These are phyloP conservation scores for Colletotrichum scovillei DNA, from an alignment of 2,329 filamentous ascomycete genomes.

Conservation along the genomic window DNA sequence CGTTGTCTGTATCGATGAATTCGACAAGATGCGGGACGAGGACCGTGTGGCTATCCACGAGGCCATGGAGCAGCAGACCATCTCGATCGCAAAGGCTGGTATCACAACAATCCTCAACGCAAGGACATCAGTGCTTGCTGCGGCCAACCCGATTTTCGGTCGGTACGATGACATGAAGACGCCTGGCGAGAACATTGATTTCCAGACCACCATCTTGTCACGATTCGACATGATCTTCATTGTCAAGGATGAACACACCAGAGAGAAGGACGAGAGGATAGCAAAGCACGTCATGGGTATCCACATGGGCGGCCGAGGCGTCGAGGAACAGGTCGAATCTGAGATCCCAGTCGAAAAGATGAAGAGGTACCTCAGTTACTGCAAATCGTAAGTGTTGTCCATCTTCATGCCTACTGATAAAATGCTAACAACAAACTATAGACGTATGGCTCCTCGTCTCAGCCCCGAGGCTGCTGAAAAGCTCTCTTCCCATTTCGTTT, in stretches of 20 bases:
- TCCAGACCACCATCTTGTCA: constrained; percentile 97
- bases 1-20: constrained; percentile 98
- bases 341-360: constrained; percentile 97
- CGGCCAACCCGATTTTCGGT: constrained; percentile 97
- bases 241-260: constrained; percentile 93
- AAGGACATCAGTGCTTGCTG: constrained; percentile 92
- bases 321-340: constrained; percentile 84
- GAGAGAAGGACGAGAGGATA: constrained; percentile 90
- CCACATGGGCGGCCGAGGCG: constrained; percentile 89
- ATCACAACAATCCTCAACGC: constrained; percentile 99
- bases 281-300: constrained; percentile 98
- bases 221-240: constrained; percentile 99
- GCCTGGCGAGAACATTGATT: constrained; percentile 98
- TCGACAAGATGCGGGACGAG: constrained; percentile 99
- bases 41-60: constrained; percentile 98
- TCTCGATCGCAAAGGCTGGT: constrained; percentile 97
- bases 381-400: constrained; percentile 79
- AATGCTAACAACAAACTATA: constrained; percentile 52
- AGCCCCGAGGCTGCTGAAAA: constrained; percentile 94
- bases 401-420: neutral
- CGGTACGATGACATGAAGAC: constrained; percentile 98
- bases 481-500: constrained; percentile 96
- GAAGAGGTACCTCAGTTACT: constrained; percentile 97
- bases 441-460: constrained; percentile 90
- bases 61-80: constrained; percentile 99